Conservation (phyloP, 768 basidiomycete genomes). For the Tricholoma sp. region DNA sequence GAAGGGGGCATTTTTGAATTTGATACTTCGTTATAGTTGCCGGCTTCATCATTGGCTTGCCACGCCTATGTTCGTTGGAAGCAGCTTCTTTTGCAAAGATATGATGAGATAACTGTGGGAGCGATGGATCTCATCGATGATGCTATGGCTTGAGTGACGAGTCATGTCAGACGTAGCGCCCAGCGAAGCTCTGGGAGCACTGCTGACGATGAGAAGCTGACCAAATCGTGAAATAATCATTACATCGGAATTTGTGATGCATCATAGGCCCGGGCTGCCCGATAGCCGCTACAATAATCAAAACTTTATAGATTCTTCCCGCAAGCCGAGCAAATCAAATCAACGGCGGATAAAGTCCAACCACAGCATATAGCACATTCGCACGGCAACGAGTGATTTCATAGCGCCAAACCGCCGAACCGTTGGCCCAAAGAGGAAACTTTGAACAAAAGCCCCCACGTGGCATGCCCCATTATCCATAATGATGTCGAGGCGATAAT, state of each 20-base stretch:
- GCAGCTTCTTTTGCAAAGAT: constrained; percentile 29
- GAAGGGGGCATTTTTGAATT: too few species aligned
- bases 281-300: too few species aligned
- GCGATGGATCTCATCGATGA: constrained; percentile 40
- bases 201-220: constrained; percentile 48
- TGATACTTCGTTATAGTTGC: too few species aligned
- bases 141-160: constrained; percentile 47
- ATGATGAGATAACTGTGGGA: constrained; percentile 36
- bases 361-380: too few species aligned
- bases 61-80: constrained; percentile 10
- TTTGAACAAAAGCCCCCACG: too few species aligned
- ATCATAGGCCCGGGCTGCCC: too few species aligned
- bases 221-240: constrained; percentile 35
- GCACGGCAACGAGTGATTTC: too few species aligned
- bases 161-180: constrained; percentile 52
- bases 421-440: constrained; percentile 39
- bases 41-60: neutral
- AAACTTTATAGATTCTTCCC: too few species aligned
- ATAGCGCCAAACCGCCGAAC: constrained; percentile 45
- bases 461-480: constrained; percentile 42
- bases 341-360: too few species aligned
- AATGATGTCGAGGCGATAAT: constrained; percentile 48
- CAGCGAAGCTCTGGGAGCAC: constrained; percentile 33
- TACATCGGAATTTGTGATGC: neutral
- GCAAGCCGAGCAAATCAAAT: too few species aligned